Conservation (phyloP, 495 filamentous ascomycete genomes). For the Viridothelium virens region DNA sequence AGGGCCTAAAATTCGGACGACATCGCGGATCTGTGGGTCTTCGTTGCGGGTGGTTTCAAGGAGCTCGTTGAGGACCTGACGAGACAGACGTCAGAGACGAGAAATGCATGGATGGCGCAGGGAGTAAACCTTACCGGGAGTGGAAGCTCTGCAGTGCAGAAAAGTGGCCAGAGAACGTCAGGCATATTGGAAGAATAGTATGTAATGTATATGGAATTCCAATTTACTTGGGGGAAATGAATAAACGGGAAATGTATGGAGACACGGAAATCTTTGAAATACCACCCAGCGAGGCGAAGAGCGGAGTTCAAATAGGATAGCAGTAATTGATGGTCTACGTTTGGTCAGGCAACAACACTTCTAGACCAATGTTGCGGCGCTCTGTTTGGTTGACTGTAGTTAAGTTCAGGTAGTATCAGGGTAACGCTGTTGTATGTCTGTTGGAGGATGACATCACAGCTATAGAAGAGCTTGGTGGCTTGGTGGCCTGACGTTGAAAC, state of each 20-base stretch:
- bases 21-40: conserved; percentile 21
- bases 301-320: not conserved
- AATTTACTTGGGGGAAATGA: not conserved
- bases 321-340: not conserved
- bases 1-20: conserved; percentile 21
- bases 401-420: not conserved
- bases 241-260: not conserved
- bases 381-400: not conserved
- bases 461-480: not conserved
- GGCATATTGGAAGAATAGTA: not conserved
- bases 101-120: not conserved
- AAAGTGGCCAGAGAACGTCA: not conserved
- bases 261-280: not conserved
- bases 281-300: not conserved
- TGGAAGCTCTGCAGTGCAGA: conserved; percentile 5
- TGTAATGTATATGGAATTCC: not conserved
- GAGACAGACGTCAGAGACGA: not conserved
- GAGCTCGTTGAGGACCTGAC: not conserved
- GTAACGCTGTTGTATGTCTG: not conserved
- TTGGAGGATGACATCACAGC: conserved; percentile 2
- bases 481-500: not conserved
- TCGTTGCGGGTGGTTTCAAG: conserved; percentile 1
- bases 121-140: not conserved
- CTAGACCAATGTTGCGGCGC: not conserved
- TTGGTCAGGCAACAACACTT: not conserved